phyloP scores from a whole-genome alignment of 352 stramenopile species.

The Phytophthora idaei region DNA sequence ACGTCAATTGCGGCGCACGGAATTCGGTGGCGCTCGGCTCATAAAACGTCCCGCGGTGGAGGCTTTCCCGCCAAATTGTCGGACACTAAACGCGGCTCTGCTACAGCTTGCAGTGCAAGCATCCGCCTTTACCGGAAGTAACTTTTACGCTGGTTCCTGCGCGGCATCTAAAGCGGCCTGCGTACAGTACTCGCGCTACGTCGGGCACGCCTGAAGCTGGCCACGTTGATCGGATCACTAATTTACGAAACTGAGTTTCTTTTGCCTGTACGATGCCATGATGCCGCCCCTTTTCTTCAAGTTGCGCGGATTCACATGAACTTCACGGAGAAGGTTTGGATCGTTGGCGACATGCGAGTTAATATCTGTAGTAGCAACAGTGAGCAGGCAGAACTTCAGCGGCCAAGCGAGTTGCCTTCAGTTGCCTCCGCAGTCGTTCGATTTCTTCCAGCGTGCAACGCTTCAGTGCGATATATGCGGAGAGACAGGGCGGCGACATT shows the following conservation, averaged over 20 bases:
- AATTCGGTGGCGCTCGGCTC: conserved; percentile 19
- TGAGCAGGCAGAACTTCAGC: background rate
- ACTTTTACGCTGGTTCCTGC: background rate
- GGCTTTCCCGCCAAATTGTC: conserved; percentile 11
- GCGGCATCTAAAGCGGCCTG: too few species aligned
- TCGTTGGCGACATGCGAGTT: background rate
- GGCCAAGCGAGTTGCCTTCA: background rate
- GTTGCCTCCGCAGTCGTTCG: background rate
- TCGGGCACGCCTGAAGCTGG: background rate
- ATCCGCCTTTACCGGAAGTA: conserved; percentile 10
- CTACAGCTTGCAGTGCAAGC: background rate
- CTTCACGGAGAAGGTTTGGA: background rate
- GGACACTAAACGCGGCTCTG: background rate
- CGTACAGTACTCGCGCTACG: background rate
- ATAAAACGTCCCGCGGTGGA: conserved; percentile 10
- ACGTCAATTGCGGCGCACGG: background rate
- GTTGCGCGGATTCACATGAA: conserved; percentile 9
- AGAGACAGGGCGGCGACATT: conserved; percentile 2
- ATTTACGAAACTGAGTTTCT: too few species aligned
- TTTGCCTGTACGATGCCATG: conserved; percentile 27
- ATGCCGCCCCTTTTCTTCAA: conserved; percentile 13
- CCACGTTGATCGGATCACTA: background rate
- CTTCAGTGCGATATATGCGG: background rate
- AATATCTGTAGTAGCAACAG: background rate
- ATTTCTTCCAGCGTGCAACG: conserved; percentile 14